phyloP scores from a whole-genome alignment of 1,284 basidiomycete species.

The Thelephora terrestris region DNA sequence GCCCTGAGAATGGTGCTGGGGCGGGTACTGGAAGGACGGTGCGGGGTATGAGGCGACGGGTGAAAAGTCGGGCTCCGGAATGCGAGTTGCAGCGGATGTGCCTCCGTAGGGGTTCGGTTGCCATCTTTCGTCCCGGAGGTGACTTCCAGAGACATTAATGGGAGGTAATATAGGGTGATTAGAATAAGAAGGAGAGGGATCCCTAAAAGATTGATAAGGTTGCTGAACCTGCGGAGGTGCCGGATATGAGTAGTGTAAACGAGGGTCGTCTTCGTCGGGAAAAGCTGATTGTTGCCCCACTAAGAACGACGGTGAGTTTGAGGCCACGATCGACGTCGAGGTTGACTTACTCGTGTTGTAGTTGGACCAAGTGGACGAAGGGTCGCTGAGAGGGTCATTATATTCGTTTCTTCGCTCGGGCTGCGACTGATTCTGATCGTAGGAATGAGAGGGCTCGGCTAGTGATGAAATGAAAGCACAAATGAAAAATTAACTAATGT shows the following conservation, averaged over 20 bases:
- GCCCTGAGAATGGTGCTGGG: background rate
- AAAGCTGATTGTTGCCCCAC: background rate
- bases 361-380: conserved; percentile 1
- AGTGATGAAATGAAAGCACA: conserved; percentile 14
- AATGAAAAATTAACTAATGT: conserved; percentile 19
- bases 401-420: conserved; percentile 48
- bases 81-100: background rate
- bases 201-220: background rate
- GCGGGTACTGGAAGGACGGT: background rate
- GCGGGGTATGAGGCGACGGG: background rate
- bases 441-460: conserved; percentile 32
- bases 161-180: conserved; percentile 1
- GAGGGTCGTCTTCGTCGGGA: background rate
- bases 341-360: background rate
- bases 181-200: background rate
- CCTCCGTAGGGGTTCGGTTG: background rate
- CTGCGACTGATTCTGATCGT: conserved; percentile 48
- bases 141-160: background rate
- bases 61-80: background rate
- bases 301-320: background rate
- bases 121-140: background rate
- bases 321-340: background rate
- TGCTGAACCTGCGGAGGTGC: background rate
- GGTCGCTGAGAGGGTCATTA: conserved; percentile 37
- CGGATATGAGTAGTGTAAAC: conserved; percentile 1